Percentiles rank a stretch among this genome's conserved stretches.
Evolutionary conservation across 2,329 filamentous ascomycete genomes (phyloP).

Genomic region (Epichloe baconii): DNA sequence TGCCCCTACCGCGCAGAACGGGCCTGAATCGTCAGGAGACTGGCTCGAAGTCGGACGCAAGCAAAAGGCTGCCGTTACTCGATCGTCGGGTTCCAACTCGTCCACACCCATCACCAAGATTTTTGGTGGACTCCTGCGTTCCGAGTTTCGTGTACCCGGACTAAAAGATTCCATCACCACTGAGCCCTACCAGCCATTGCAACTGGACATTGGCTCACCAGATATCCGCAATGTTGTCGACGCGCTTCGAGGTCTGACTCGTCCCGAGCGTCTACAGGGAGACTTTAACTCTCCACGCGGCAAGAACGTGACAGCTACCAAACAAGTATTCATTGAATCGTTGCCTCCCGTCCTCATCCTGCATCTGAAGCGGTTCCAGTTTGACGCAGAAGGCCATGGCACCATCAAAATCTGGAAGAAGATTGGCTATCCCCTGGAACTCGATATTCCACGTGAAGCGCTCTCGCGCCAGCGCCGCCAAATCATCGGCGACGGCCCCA

Average conservation of each 20-base stretch:
- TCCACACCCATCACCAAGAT: conserved; percentile 86
- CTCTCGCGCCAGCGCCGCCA: conserved; percentile 63
- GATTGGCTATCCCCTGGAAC: conserved; percentile 83
- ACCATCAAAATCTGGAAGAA: conserved; percentile 99
- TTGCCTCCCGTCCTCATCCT: conserved; percentile 85
- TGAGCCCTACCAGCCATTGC: conserved; percentile 86
- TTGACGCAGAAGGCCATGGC: conserved; percentile 65
- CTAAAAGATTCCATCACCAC: conserved; percentile 83
- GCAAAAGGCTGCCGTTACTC: conserved; percentile 75
- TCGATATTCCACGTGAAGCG: conserved; percentile 85
- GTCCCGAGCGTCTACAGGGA: conserved; percentile 71
- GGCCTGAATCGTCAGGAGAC: conserved; percentile 28
- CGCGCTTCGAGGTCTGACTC: conserved; percentile 72
- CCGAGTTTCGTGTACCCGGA: conserved; percentile 76
- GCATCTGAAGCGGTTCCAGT: conserved; percentile 95
- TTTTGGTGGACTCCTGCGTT: conserved; percentile 82
- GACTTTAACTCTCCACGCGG: conserved; percentile 73
- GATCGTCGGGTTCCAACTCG: conserved; percentile 63
- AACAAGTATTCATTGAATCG: conserved; percentile 88
- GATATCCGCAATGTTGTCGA: conserved; percentile 86
- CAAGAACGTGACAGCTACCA: conserved; percentile 65
- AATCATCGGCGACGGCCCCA: conserved; percentile 47
- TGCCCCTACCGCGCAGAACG: conserved; percentile 16
- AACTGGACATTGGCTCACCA: conserved; percentile 82
- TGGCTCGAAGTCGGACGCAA: conserved; percentile 94